Evolutionary conservation across 305 asterid genomes (phyloP).

Genomic region (Fraxinus dipetala): DNA sequence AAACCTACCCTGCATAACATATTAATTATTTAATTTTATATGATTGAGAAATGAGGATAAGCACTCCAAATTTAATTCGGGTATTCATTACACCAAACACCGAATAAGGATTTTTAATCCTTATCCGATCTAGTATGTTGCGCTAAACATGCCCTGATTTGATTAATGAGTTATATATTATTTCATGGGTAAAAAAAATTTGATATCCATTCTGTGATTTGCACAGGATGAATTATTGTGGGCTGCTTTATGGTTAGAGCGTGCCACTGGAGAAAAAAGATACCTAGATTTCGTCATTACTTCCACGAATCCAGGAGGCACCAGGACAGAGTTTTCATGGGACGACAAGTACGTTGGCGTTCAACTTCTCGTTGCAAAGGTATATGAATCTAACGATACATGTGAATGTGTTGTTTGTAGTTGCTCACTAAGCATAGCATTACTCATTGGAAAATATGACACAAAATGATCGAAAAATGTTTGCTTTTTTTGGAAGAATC

Average conservation of each 20-base stretch:
- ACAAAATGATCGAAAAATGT: neutral
- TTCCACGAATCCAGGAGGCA: conserved; percentile 35
- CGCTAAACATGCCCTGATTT: neutral
- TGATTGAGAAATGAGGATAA: too few relatives aligned
- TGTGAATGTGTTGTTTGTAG: neutral
- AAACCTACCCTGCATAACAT: neutral
- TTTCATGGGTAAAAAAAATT: neutral
- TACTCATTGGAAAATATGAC: neutral
- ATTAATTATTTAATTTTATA: too few relatives aligned
- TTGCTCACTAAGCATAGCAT: too few relatives aligned
- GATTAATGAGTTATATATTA: neutral
- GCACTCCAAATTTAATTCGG: neutral
- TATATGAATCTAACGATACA: conserved; percentile 5
- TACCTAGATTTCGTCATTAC: conserved; percentile 29
- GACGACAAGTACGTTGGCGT: conserved; percentile 66
- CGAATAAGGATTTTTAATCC: neutral
- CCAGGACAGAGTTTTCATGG: conserved; percentile 59
- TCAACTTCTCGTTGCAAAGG: conserved; percentile 61
- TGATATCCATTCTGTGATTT: neutral
- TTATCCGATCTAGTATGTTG: neutral
- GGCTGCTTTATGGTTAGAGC: conserved; percentile 72
- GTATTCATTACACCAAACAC: neutral
- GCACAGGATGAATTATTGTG: conserved; percentile 66
- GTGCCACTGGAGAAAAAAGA: conserved; percentile 41
- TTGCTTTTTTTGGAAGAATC: neutral